Base-by-base conservation (phyloP, 1,139 yeast genomes). In the Eremothecium cymbalariae region DNA sequence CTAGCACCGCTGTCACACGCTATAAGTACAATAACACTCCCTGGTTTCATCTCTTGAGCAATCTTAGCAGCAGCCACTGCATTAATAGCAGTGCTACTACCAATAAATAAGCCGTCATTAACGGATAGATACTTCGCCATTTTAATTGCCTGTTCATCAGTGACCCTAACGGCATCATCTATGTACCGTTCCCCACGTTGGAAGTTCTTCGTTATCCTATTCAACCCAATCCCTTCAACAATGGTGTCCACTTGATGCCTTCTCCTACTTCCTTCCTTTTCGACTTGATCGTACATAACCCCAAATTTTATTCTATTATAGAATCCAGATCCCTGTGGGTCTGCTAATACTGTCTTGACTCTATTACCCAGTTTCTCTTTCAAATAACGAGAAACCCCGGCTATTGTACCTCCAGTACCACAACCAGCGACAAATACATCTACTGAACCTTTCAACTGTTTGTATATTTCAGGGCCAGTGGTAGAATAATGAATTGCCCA, bases 231-330 rank as follows among this genome's bases (percentile, higher is more conserved):
- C 0, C 98, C 98, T 59, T 90, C 98, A 2, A 90, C 80, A 2
- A 88, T 58, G 0, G 97, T 90, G 57, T 90, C 98, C 2, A 90
- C 97, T 59, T 90, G 98, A 55, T 90, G 97, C 47, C 98, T 68
- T 53, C 97, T 70, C 47, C 97, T 68, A 0, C 93, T 84, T 1
- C 98, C 98, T 60, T 90, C 98, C 46, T 70, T 77, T 57, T 90
- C 98, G 12, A 77, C 88, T 2, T 67, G 46, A 48, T 88, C 95
- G 56, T 84, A 90, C 96, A 90, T 85, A 5, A 90, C 97, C 1
- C 96, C 96, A 51, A 64, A 77, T 50, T 84, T 84, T 38, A 90
- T 73, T 42, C 94, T 65, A 60, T 90, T 86, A 51, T 70, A 81
- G 45, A 90, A 70, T 0, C 98, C 98, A 8, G 93, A 77, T 0